Evolutionary conservation across 345 rosid genomes (phyloP).

Genomic region (Eucalyptus erythrocorys): DNA sequence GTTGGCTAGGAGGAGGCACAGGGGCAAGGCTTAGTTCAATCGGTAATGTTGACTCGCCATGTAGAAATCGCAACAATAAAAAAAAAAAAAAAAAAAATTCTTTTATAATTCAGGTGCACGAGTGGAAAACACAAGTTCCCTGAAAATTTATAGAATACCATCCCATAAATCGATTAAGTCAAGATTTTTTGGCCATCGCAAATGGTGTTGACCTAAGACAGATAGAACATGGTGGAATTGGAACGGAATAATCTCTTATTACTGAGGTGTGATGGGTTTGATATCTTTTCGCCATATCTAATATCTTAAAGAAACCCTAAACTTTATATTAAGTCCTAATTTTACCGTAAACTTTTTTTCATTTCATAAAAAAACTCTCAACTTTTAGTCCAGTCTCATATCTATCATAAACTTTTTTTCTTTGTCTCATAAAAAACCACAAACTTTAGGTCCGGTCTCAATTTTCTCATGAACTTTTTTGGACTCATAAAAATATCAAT

Average conservation of each 20-base stretch:
- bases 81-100: fast-evolving
- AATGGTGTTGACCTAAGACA: background rate
- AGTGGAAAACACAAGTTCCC: background rate
- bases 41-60: background rate
- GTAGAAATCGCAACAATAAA: background rate
- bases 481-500: too few relatives aligned
- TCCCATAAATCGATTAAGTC: background rate
- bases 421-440: too few relatives aligned
- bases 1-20: background rate
- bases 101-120: background rate
- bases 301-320: background rate
- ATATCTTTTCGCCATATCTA: background rate
- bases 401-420: background rate
- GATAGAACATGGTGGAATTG: background rate
- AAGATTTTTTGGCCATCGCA: background rate
- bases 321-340: too few relatives aligned
- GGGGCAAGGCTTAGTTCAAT: background rate
- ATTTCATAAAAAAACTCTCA: fast-evolving
- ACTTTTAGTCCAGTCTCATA: background rate
- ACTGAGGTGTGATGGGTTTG: background rate
- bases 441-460: fast-evolving
- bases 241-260: background rate
- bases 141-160: background rate
- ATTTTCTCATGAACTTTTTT: too few relatives aligned
- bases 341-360: too few relatives aligned